Evolutionary conservation across 2,329 filamentous ascomycete species (phyloP).

Genomic region (Colletotrichum sp.): DNA sequence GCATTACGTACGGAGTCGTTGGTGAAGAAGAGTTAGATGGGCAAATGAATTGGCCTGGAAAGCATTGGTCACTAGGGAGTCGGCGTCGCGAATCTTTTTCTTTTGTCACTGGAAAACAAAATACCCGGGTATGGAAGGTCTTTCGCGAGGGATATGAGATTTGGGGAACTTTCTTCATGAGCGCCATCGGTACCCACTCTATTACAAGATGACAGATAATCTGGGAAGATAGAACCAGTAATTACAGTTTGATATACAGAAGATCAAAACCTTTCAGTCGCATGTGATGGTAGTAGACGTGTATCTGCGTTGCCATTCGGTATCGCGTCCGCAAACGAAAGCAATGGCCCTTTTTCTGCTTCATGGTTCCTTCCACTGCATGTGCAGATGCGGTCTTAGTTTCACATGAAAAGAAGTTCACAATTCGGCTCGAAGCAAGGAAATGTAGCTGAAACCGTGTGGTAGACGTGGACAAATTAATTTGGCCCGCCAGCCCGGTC

Average conservation of each 20-base stretch:
- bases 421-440: not conserved
- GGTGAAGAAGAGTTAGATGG: not conserved
- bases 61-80: not conserved
- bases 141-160: not conserved
- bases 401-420: not conserved
- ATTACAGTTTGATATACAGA: not conserved
- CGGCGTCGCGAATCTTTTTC: conserved; percentile 5
- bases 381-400: not conserved
- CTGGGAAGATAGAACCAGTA: conserved; percentile 4
- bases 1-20: not conserved
- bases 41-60: not conserved
- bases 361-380: not conserved
- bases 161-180: not conserved
- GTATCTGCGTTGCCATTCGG: not conserved
- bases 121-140: conserved; percentile 12
- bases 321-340: not conserved
- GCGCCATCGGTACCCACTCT: not conserved
- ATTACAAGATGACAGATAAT: not conserved
- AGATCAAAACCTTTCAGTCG: not conserved
- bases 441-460: not conserved
- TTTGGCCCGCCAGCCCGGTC: not conserved
- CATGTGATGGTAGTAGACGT: not conserved
- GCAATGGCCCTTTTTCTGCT: not conserved
- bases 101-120: not conserved
- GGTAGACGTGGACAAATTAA: not conserved